Evolutionary conservation across 441 rosid genomes (phyloP), one percentile per base, ranked within the genome.

Genomic region (Erysimum pusillum): DNA sequence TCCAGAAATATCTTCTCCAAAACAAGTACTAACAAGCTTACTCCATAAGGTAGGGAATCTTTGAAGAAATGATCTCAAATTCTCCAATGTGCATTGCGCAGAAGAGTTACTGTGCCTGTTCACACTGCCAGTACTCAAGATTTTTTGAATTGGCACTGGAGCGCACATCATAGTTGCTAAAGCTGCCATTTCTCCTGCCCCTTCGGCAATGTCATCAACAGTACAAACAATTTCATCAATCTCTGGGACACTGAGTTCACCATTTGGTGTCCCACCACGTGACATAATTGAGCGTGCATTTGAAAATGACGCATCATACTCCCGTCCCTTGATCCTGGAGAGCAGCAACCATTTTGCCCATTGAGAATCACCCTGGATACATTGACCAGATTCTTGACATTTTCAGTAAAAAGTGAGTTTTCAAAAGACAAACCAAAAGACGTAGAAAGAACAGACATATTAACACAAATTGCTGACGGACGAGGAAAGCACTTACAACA

Each of bases 271-370:
- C 69, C 76, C 60, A 81, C 82, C 81, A 38, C 61, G 86, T 54
- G 97, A 83, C 86, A 90, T 81, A 80, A 89, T 87, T 61, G 97
- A 77, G 53, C 94, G 93, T 76, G 98, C 89, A 83, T 96, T 96
- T 71, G 85, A 88, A 88, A 96, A 96, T 57, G 99, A 94, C 65
- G 99, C 95, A 80, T 94, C 98, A 85, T 94, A 96, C 84, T 96
- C 98, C 67, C 67, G 81, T 67, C 98, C 99, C 75, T 89, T 91
- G 69, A 88, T 80, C 83, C 97, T 91, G 66, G 97, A 91, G 59
- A 89, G 85, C 71, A 96, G 91, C 89, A 94, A 84, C 98, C 98
- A 96, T 80, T 87, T 91, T 78, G 97, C 98, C 98, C 98, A 96
- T 64, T 92, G 97, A 81, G 94, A 92, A 84, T 92, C 98, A 67